Base-by-base conservation (phyloP, 306 rosid genomes). In the Fragaria iinumae region DNA sequence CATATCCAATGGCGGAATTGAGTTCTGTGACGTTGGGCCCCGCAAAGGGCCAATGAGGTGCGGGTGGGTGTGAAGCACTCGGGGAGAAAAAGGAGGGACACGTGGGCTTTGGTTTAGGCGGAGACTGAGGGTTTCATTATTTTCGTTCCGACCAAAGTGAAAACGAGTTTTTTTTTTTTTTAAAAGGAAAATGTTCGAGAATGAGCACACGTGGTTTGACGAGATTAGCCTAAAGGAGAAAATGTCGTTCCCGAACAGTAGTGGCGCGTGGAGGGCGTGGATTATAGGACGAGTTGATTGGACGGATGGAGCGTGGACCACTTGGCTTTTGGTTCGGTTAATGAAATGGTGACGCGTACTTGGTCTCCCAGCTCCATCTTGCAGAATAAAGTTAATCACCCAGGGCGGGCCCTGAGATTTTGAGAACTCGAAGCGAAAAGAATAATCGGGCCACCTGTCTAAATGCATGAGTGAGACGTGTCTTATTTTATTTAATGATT, bases 101-200 rank as follows among this genome's bases (percentile, higher is more conserved):
- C 90, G 92, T 89, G 92, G 90, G 84, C 38, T 62, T 79, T 66
- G 79, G 16, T 18, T 45, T 75, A 83, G 86, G 73, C 68, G 74
- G 79, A 38, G 7, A 5, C 36, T 0, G 36, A 41, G 44, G 82
- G 66, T 81, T 80, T 90, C 81, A 77, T 79, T 80, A 77, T 79
- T 80, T 91, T 86, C 78, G 18, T 83, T 80, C 89, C 9, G 8
- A 79, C 80, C 8, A 64, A 76, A 87, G 86, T 79, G 85, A 80
- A 82, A 66, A 59, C 7, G n/a, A 43, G 63, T 53, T 20, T 39
- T 4, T 32, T 32, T 13, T 72, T 20, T 20, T 39, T 4, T n/a
- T 83, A 65, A 85, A 77, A 32, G 21, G 8, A 18, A 25, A 56
- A 78, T 64, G 76, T 83, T 79, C 76, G 71, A 84, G 82, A 89